Conservation (phyloP, 75 land plant genomes). For the Selaginella moellendorffii region DNA sequence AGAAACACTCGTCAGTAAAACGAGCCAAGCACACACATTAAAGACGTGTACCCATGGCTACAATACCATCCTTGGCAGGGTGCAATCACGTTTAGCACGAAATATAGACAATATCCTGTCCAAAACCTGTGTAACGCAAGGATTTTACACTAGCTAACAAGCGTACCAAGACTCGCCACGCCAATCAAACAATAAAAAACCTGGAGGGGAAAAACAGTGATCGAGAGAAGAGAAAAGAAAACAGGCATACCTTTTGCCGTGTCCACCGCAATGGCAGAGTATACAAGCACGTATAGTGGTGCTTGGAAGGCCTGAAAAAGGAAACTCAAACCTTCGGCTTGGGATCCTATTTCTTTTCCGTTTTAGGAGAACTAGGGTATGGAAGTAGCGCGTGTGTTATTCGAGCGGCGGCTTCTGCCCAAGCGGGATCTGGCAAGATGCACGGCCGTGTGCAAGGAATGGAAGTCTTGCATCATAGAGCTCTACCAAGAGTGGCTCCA, state of each 20-base stretch:
- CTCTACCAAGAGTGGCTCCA: no score
- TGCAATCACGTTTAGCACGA: conserved; percentile 39
- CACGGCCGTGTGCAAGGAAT: no score
- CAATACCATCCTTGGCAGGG: conserved; percentile 44
- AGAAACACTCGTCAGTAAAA: conserved; percentile 5
- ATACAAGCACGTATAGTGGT: neutral
- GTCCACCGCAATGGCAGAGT: neutral
- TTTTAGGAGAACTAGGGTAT: no score
- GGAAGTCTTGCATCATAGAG: no score
- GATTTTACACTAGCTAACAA: no score
- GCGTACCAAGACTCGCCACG: conserved; percentile 25
- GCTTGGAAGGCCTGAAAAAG: no score
- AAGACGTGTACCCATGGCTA: conserved; percentile 40
- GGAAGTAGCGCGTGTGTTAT: no score
- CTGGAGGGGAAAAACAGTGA: conserved; percentile 12
- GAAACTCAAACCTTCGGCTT: no score
- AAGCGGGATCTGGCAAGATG: no score
- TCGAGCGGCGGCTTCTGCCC: no score
- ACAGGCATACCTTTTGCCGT: neutral
- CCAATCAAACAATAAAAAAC: conserved; percentile 32
- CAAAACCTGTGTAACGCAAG: neutral
- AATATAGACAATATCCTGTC: conserved; percentile 46
- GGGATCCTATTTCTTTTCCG: no score
- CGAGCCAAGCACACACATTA: neutral
- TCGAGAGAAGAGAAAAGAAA: neutral